Base-by-base conservation (phyloP, 345 rosid genomes). In the Cochlearia excelsa region DNA sequence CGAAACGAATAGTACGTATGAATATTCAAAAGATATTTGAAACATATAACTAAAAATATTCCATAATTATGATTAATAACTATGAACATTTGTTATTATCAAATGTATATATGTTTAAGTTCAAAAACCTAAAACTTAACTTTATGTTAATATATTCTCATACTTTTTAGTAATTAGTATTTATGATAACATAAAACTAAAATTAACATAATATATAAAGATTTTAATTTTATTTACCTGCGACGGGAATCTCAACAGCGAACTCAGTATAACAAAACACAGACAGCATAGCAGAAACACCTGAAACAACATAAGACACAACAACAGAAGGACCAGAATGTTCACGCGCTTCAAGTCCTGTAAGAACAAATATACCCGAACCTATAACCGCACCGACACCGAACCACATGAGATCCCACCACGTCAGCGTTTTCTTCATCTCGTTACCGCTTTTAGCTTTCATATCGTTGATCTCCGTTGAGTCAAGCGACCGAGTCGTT, bases 351-450 rank as follows among this genome's bases (percentile, higher is more conserved):
- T 88, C 83, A 0, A 75, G 78, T 2, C 98, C 98, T 0, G 98
- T 84, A 35, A 91, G 88, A 27, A 91, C 98, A 54, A 91, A 91
- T 49, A 91, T 88, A 0, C 96, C 95, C 2, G 98, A 79, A 7
- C 98, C 98, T 1, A 88, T 80, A 26, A 91, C 98, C 2, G 95
- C 91, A 2, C 96, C 98, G 16, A 91, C 77, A 0, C 98, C 95
- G 56, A 91, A 91, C 98, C 96, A 92, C 4, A 92, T 88, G 2
- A 92, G 85, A 53, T 92, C 98, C 98, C 98, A 92, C 98, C 96
- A 88, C 0, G 68, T 77, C 41, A 92, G 78, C 37, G 69, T 86
- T 66, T 78, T 86, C 82, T 92, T 88, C 98, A 88, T 92, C 60
- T 92, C 90, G 52, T 88, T 78, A 45, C 79, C 77, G 59, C 98